Evolutionary conservation across 805 yeast species (phyloP).

Genomic region (Lachancea thermotolerans): DNA sequence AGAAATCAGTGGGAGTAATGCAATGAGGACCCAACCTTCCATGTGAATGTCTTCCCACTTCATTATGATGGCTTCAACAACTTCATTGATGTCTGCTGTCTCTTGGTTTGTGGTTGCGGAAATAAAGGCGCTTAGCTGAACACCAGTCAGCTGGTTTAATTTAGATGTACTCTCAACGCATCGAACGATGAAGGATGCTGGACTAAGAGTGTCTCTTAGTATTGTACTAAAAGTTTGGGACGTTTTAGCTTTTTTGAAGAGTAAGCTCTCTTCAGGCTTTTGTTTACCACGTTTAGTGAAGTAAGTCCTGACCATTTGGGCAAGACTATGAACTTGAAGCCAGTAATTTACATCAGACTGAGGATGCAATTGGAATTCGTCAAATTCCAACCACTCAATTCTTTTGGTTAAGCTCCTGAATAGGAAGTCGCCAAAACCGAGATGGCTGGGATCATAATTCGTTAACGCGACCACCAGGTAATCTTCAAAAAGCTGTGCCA

Average conservation of each 20-base stretch:
- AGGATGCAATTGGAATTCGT: slow-evolving; percentile 15
- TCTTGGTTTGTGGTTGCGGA: slow-evolving; percentile 7
- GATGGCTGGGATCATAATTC: slow-evolving; percentile 9
- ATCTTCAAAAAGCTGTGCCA: slow-evolving; percentile 11
- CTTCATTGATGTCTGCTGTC: background rate
- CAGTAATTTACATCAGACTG: slow-evolving; percentile 10
- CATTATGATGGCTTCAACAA: slow-evolving; percentile 11
- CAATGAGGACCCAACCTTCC: slow-evolving; percentile 17
- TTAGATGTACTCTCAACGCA: slow-evolving; percentile 10
- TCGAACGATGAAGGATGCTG: slow-evolving; percentile 15
- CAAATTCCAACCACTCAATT: slow-evolving; percentile 14
- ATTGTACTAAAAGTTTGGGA: slow-evolving; percentile 10
- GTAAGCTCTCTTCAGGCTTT: slow-evolving; percentile 4
- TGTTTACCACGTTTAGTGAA: slow-evolving; percentile 6
- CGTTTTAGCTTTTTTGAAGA: slow-evolving; percentile 20
- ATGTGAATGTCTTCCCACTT: slow-evolving; percentile 15
- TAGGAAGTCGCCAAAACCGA: slow-evolving; percentile 5
- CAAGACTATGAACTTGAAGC: slow-evolving; percentile 15
- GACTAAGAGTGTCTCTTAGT: slow-evolving; percentile 12
- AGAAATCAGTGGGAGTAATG: slow-evolving; percentile 20
- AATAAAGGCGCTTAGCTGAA: slow-evolving; percentile 20
- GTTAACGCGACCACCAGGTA: slow-evolving; percentile 13
- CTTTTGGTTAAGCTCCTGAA: background rate
- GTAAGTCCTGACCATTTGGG: slow-evolving; percentile 15
- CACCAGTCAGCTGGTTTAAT: slow-evolving; percentile 10